These are phyloP conservation scores for Colletotrichum sp. DNA, from an alignment of 2,329 filamentous ascomycete species.

Conservation along the genomic window DNA sequence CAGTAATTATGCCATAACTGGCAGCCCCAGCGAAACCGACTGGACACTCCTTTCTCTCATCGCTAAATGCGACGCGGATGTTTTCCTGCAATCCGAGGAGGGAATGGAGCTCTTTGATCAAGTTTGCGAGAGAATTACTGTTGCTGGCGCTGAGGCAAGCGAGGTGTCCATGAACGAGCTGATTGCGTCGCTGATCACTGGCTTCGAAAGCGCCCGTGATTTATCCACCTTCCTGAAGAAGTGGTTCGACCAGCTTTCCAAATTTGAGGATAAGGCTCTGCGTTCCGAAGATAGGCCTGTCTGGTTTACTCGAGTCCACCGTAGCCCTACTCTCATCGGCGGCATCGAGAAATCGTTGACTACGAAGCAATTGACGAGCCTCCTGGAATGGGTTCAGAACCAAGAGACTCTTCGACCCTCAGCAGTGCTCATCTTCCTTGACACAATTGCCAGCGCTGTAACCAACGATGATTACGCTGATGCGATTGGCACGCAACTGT, in stretches of 20 bases:
- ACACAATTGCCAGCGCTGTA: conserved; percentile 47
- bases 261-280: conserved; percentile 29
- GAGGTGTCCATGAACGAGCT: conserved; percentile 35
- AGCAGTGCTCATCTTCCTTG: conserved; percentile 46
- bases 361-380: conserved; percentile 44
- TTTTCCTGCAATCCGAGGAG: conserved; percentile 44
- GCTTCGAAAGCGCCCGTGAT: conserved; percentile 49
- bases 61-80: conserved; percentile 51
- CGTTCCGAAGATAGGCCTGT: conserved; percentile 15
- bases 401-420: conserved; percentile 33
- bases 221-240: conserved; percentile 50
- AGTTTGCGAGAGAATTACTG: conserved; percentile 40
- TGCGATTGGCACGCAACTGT: conserved; percentile 41
- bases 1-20: conserved; percentile 42
- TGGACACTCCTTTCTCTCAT: conserved; percentile 48
- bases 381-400: conserved; percentile 47
- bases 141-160: conserved; percentile 18
- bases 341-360: conserved; percentile 49
- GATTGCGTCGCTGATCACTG: conserved; percentile 46
- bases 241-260: conserved; percentile 50
- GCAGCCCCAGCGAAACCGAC: conserved; percentile 34
- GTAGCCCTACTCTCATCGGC: background rate
- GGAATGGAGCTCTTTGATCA: conserved; percentile 43
- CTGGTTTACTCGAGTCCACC: conserved; percentile 30
- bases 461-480: conserved; percentile 47